phyloP scores from a whole-genome alignment of 306 rosid species.

The Malus sieversii region DNA sequence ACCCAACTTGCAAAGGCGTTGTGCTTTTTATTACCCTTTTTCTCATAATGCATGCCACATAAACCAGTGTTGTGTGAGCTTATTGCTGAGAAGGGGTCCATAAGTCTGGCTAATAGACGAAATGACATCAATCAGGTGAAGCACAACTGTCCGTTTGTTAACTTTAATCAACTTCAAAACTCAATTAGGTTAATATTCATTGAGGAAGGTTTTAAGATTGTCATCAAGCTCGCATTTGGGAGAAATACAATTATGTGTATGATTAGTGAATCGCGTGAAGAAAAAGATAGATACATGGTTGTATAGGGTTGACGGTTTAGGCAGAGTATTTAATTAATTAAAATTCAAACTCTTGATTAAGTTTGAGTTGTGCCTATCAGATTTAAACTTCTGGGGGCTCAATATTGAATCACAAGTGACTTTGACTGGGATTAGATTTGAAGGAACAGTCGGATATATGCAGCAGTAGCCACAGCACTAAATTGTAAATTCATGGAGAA shows the following conservation, averaged over 20 bases:
- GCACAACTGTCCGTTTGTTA: not conserved
- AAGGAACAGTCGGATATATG: not conserved
- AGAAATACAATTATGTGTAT: no score
- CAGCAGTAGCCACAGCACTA: constrained; percentile 3
- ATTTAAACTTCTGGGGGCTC: not conserved
- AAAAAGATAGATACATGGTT: not conserved
- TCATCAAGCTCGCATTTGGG: not conserved
- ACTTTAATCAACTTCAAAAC: not conserved
- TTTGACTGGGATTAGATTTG: not conserved
- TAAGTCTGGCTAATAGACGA: not conserved
- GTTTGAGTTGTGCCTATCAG: not conserved
- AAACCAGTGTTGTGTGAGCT: not conserved
- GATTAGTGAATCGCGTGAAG: not conserved
- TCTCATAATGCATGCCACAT: not conserved
- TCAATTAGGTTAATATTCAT: not conserved
- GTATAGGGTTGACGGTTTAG: not conserved
- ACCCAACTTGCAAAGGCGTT: constrained; percentile 2
- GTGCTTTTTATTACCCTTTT: not conserved
- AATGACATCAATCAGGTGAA: not conserved
- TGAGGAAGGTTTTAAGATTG: not conserved
- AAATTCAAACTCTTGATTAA: not conserved
- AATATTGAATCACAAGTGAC: not conserved
- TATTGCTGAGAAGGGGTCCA: not conserved
- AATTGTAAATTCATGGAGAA: constrained; percentile 5
- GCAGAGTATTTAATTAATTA: not conserved